Percentiles rank a stretch among this genome's conserved stretches.
phyloP scores from a whole-genome alignment of 1,284 basidiomycete genomes.

The Fomitopsis palustris region DNA sequence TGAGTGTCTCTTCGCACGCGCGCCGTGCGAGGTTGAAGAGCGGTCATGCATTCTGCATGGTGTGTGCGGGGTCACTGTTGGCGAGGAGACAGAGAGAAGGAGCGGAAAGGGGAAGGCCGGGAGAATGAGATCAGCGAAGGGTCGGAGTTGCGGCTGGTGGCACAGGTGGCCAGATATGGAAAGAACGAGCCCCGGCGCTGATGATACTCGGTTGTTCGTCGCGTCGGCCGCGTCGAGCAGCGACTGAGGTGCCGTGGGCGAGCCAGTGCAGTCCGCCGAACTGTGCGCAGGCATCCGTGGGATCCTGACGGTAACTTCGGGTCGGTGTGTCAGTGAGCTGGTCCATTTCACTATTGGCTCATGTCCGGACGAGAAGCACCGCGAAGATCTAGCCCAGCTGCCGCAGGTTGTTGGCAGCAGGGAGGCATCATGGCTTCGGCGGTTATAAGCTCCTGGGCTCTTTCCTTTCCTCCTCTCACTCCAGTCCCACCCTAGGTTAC shows the following conservation, averaged over 20 bases:
- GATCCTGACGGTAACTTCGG: background rate
- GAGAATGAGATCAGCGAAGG: conserved; percentile 6
- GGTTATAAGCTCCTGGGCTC: conserved; percentile 39
- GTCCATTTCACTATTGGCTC: conserved; percentile 20
- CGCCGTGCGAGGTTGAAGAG: background rate
- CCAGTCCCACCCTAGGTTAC: conserved; percentile 23
- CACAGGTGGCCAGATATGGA: background rate
- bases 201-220: background rate
- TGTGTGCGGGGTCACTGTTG: background rate
- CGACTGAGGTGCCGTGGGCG: conserved; percentile 7
- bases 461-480: conserved; percentile 31
- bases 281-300: background rate
- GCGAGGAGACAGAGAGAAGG: background rate
- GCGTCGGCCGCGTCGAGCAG: background rate
- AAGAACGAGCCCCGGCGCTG: background rate
- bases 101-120: background rate
- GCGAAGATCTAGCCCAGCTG: conserved; percentile 39
- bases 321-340: conserved; percentile 8
- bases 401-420: conserved; percentile 32
- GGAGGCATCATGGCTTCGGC: conserved; percentile 33
- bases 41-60: too few species aligned
- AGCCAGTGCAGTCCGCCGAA: conserved; percentile 1
- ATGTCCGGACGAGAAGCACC: conserved; percentile 30
- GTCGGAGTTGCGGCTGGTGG: conserved; percentile 8
- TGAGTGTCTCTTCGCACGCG: background rate